A percentile compares a stretch with the other conserved stretches of the same genome.
Evolutionary conservation across 768 basidiomycete species (phyloP).

Genomic region (Mycena galericulata): DNA sequence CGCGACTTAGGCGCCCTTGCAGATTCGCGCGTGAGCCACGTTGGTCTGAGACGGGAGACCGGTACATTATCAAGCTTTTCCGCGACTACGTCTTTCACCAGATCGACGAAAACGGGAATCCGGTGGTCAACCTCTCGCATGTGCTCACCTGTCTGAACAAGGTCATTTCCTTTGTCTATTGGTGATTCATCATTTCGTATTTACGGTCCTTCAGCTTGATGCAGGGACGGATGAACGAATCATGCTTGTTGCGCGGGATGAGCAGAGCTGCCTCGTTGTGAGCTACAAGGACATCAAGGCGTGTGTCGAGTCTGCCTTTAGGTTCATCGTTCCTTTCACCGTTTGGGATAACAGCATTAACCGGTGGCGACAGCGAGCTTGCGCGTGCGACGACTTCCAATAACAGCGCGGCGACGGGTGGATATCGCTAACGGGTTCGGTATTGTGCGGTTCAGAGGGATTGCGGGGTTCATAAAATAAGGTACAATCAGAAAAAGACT

Average conservation of each 20-base stretch:
- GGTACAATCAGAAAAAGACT: constrained; percentile 69
- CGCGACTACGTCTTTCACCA: constrained; percentile 99
- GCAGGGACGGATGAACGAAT: constrained; percentile 93
- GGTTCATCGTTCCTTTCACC: constrained; percentile 56
- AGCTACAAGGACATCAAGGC: constrained; percentile 92
- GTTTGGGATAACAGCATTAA: constrained; percentile 12
- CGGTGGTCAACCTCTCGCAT: constrained; percentile 90
- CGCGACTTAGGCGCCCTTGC: neutral
- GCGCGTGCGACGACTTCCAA: constrained; percentile 44
- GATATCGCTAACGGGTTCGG: constrained; percentile 23
- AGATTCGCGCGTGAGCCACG: constrained; percentile 96
- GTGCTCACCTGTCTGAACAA: constrained; percentile 95
- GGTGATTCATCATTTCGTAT: constrained; percentile 4
- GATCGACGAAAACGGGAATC: constrained; percentile 90
- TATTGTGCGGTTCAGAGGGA: neutral
- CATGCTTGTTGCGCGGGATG: constrained; percentile 95
- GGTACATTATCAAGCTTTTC: constrained; percentile 98
- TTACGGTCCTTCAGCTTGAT: constrained; percentile 73
- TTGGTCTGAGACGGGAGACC: constrained; percentile 98
- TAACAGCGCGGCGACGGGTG: constrained; percentile 9
- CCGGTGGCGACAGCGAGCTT: constrained; percentile 57
- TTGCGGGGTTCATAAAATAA: constrained; percentile 59
- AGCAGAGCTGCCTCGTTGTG: constrained; percentile 95
- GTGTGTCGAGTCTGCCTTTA: constrained; percentile 87
- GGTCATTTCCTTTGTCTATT: constrained; percentile 46